Evolutionary conservation across 345 rosid species (phyloP).

Genomic region (Limnanthes douglasii): DNA sequence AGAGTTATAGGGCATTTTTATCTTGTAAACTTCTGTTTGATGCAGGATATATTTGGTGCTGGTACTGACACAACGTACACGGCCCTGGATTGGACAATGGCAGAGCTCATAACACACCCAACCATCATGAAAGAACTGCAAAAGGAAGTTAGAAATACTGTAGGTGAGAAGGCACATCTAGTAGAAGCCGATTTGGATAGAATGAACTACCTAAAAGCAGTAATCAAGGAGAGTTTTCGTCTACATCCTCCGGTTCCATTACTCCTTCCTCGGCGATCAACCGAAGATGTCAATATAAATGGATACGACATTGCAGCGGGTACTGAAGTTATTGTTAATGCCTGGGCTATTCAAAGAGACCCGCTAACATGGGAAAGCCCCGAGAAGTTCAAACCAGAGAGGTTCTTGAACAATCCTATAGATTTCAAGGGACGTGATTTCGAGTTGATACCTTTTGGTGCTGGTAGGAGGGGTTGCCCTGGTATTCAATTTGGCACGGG

Average conservation of each 20-base stretch:
- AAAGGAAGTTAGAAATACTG: too few relatives aligned
- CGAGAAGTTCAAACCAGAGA: slow-evolving; percentile 29
- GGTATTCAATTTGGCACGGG: slow-evolving; percentile 68
- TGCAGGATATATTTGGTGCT: too few relatives aligned
- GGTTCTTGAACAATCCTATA: slow-evolving; percentile 37
- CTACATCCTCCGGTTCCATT: slow-evolving; percentile 78
- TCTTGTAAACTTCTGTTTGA: too few relatives aligned
- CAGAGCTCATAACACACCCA: too few relatives aligned
- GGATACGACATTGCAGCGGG: slow-evolving; percentile 35
- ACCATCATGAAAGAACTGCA: too few relatives aligned
- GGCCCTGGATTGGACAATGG: too few relatives aligned
- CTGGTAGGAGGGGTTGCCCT: slow-evolving; percentile 68
- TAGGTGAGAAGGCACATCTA: too few relatives aligned
- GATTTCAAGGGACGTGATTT: slow-evolving; percentile 40
- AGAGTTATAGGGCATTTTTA: too few relatives aligned
- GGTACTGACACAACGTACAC: too few relatives aligned
- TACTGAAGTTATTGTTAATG: slow-evolving; percentile 45
- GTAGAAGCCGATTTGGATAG: too few relatives aligned
- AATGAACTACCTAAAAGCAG: too few relatives aligned
- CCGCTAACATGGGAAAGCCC: slow-evolving; percentile 41
- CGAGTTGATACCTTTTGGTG: slow-evolving; percentile 58
- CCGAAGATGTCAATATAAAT: slow-evolving; percentile 24
- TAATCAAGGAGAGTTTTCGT: slow-evolving; percentile 42
- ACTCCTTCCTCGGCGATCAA: slow-evolving; percentile 49
- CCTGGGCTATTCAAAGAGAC: slow-evolving; percentile 43